phyloP scores from a whole-genome alignment of 2,329 filamentous ascomycete genomes.

The Neoscytalidium dimidiatum region DNA sequence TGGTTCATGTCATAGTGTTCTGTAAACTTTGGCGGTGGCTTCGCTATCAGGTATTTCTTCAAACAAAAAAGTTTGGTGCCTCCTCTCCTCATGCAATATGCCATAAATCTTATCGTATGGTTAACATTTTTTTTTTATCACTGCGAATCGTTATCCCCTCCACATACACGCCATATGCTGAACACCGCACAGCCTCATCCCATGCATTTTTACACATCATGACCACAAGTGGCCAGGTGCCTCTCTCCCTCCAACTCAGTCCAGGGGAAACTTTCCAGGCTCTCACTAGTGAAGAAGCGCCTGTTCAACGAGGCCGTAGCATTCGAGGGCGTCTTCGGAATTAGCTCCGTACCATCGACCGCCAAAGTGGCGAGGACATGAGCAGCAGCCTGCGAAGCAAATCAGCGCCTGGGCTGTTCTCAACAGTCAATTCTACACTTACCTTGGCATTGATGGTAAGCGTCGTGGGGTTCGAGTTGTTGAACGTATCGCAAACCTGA shows the following conservation, averaged over 20 bases:
- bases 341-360: conserved; percentile 32
- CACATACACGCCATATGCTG: too few species aligned
- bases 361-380: conserved; percentile 38
- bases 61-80: too few species aligned
- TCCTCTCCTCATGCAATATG: too few species aligned
- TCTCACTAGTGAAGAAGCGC: conserved; percentile 29
- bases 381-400: conserved; percentile 29
- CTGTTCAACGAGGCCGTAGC: conserved; percentile 31
- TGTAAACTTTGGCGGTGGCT: too few species aligned
- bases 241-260: conserved; percentile 28
- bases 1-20: too few species aligned
- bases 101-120: too few species aligned
- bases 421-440: too few species aligned
- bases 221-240: conserved; percentile 34
- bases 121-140: too few species aligned
- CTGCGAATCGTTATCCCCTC: too few species aligned
- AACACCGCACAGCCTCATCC: too few species aligned
- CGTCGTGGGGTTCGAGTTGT: conserved; percentile 34
- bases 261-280: conserved; percentile 24
- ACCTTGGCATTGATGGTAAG: conserved; percentile 37
- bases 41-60: too few species aligned
- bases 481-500: conserved; percentile 36
- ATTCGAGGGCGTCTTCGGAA: conserved; percentile 37
- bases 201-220: conserved; percentile 32
- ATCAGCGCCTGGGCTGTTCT: too few species aligned